Percentiles rank a stretch among this genome's conserved stretches.
Conservation (phyloP, 129 eudicot species). For the Saposhnikovia divaricata region DNA sequence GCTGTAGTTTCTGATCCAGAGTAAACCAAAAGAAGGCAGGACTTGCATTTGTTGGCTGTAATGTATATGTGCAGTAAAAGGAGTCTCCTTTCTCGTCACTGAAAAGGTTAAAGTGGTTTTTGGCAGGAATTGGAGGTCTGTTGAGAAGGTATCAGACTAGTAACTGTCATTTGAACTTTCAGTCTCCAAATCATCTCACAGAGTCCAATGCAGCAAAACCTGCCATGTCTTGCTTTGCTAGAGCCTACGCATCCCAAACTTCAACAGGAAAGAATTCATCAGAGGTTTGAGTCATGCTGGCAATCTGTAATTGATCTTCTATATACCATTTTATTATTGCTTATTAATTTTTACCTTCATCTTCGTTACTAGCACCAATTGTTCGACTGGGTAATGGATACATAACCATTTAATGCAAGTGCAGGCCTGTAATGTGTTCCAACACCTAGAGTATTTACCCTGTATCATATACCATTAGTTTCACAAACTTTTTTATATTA, state of each 20-base stretch:
- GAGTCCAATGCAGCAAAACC: conserved; percentile 16
- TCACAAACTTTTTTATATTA: not conserved
- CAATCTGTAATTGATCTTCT: not conserved
- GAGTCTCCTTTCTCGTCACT: not conserved
- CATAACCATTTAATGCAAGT: not conserved
- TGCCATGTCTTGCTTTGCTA: conserved; percentile 17
- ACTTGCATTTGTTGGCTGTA: not conserved
- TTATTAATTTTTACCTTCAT: not conserved
- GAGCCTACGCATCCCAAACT: conserved; percentile 59
- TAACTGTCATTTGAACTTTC: not conserved
- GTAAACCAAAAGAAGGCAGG: not conserved
- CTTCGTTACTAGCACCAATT: not conserved
- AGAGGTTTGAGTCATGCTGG: conserved; percentile 37
- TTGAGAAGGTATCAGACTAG: conserved; percentile 13
- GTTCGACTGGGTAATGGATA: not conserved
- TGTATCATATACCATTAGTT: not conserved
- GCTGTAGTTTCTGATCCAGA: too few species aligned
- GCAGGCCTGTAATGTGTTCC: not conserved
- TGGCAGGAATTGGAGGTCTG: conserved; percentile 30
- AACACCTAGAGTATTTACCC: not conserved
- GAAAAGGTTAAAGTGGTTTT: not conserved
- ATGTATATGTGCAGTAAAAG: not conserved
- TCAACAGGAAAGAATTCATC: conserved; percentile 37
- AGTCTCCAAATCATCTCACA: conserved; percentile 15
- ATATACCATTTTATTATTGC: not conserved